Conservation (phyloP, 176 grass and related monocot genomes). For the Areca catechu region DNA sequence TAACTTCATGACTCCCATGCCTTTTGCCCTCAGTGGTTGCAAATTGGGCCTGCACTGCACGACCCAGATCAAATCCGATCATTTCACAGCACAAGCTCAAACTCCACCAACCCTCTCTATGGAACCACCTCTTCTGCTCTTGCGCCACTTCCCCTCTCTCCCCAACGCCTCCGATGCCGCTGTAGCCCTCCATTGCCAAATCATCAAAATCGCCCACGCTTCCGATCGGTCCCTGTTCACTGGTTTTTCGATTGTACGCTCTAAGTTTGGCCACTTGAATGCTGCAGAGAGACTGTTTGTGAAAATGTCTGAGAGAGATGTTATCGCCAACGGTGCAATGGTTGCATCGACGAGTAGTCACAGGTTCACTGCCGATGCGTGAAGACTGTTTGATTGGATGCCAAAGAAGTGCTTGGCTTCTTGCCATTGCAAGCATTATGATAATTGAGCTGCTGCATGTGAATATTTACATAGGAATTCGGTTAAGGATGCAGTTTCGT, state of each 20-base stretch:
- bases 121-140: background rate
- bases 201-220: background rate
- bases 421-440: slow-evolving; percentile 2
- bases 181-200: slow-evolving; percentile 6
- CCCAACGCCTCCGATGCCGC: background rate
- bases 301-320: slow-evolving; percentile 10
- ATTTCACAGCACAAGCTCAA: too few species aligned
- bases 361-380: background rate
- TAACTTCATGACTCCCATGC: too few species aligned
- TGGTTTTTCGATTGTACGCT: background rate
- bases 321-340: slow-evolving; percentile 1
- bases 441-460: background rate
- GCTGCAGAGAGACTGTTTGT: slow-evolving; percentile 2
- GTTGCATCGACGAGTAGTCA: background rate
- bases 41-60: too few species aligned
- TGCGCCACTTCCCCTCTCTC: background rate
- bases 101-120: background rate
- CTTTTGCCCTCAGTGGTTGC: too few species aligned
- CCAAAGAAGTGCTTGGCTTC: background rate
- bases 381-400: slow-evolving; percentile 5
- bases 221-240: slow-evolving; percentile 1
- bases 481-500: slow-evolving; percentile 6
- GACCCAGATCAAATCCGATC: too few species aligned
- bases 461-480: slow-evolving; percentile 3
- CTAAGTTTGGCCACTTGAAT: background rate